Evolutionary conservation across 2,329 filamentous ascomycete genomes (phyloP), one percentile per base, ranked within the genome.

Genomic region (Stagonosporopsis rhizophila): DNA sequence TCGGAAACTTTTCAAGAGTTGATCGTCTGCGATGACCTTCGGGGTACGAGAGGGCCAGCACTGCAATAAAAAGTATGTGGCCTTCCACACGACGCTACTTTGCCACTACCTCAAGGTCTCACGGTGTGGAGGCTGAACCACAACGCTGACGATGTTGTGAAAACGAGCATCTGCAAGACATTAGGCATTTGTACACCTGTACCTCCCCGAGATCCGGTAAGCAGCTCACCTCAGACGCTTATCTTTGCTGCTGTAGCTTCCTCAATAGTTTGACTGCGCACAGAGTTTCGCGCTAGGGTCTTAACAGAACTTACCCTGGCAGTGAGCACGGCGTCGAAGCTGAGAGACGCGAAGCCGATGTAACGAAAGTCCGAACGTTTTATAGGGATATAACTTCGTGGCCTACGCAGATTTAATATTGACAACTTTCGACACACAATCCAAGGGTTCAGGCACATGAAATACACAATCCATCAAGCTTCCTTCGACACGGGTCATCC

Each of bases 341-440:
- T 56, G 28, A 28, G 7, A 35, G 42, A n/a, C n/a, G 37, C 35
- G 53, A 56, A 52, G 42, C 53, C 42, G 44, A 52, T 38, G 47
- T 37, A 47, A 12, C 15, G 32, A 42, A 47, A 41, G 42, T 53
- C 47, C 47, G 47, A 48, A 22, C 28, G 19, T 20, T 47, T 25
- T 8, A 20, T 47, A 17, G n/a, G 38, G 12, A 44, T 56, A 56
- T 51, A 56, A 42, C 23, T 46, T 30, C 14, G 25, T 27, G 7
- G n/a, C 47, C n/a, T 25, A 17, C 47, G 30, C 30, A 25, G 22
- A 8, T 32, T 19, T 8, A 30, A 2, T 1, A 3, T 19, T 25
- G 9, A 30, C 40, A 11, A 14, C 27, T 28, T 15, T 27, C 40
- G 22, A 32, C 15, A 1, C 4, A 19, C 39, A 22, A 5, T 17